Evolutionary conservation across 306 rosid species (phyloP).

Genomic region (Elaeagnus macrophylla): DNA sequence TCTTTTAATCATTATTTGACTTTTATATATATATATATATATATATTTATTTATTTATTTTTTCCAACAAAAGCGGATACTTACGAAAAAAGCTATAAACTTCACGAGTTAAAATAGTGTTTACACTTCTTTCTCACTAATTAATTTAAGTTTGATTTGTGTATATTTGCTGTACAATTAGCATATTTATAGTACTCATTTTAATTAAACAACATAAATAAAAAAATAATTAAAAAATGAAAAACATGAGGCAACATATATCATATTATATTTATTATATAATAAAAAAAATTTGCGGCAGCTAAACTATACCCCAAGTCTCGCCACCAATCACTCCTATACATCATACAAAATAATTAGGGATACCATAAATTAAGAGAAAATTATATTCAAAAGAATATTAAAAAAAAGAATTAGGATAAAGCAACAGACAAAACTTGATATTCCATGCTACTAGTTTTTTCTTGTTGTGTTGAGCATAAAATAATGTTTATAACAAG

Average conservation of each 20-base stretch:
- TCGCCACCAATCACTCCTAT: conserved; percentile 80
- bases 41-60: no score
- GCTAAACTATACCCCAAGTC: conserved; percentile 63
- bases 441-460: conserved; percentile 1
- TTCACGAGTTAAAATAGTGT: no score
- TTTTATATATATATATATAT: no score
- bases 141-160: no score
- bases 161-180: no score
- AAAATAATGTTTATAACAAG: not conserved
- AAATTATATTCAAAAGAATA: not conserved
- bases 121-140: no score
- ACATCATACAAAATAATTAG: conserved; percentile 14
- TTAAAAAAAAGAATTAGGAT: not conserved
- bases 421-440: conserved; percentile 18
- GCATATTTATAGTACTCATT: no score
- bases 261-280: conserved; percentile 1
- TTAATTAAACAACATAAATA: not conserved
- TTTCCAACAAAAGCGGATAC: no score
- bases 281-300: conserved; percentile 52
- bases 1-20: no score
- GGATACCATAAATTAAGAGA: not conserved
- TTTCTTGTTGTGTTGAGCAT: not conserved
- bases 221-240: no score
- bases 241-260: no score
- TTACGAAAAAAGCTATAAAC: no score